Evolutionary conservation across 768 basidiomycete genomes (phyloP), one percentile per base, ranked within the genome.

Genomic region (Stropharia rugosoannulata): DNA sequence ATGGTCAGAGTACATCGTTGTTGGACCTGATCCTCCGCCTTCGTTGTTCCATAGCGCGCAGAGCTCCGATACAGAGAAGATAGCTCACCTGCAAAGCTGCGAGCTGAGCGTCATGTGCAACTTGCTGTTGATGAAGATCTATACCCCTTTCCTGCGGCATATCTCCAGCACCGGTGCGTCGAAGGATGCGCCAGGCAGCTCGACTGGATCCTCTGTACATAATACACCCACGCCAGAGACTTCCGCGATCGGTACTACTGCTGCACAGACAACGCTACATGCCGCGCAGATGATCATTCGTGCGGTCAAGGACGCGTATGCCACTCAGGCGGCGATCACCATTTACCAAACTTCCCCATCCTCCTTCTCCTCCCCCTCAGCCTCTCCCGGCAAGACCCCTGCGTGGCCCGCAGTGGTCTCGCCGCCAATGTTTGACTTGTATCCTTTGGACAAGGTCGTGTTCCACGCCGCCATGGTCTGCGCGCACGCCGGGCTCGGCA

Each of bases 281-380:
- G 88, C 90, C 1, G 87, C 88, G 9, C 87, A 89, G 62, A 68
- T 70, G 2, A 79, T 90, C 54, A 73, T 90, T 36, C 77, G 76
- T 54, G 81, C 86, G 0, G 72, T 76, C 39, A 73, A 73, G 53
- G 59, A 52, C 10, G 42, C 42, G n/a, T 52, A 52, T 12, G 50
- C 6, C 7, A 32, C 50, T 25, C 50, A 41, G 74, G 41, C 65
- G 83, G 42, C 76, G 59, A 64, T 16, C 66, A 73, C 51, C 27
- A 44, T 45, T 36, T 52, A 32, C 19, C 18, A 11, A 36, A 36
- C 51, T 32, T 51, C 38, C 35, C 36, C 41, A 40, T 47, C 48
- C 47, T 43, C 32, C 38, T 42, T 29, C 55, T 44, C 55, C 47
- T 47, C 39, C 48, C 55, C 43, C 40, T 35, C 51, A 11, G 37